Percentiles rank a stretch among this genome's conserved stretches.
Conservation (phyloP, 805 yeast species). For the Metschnikowia similis region DNA sequence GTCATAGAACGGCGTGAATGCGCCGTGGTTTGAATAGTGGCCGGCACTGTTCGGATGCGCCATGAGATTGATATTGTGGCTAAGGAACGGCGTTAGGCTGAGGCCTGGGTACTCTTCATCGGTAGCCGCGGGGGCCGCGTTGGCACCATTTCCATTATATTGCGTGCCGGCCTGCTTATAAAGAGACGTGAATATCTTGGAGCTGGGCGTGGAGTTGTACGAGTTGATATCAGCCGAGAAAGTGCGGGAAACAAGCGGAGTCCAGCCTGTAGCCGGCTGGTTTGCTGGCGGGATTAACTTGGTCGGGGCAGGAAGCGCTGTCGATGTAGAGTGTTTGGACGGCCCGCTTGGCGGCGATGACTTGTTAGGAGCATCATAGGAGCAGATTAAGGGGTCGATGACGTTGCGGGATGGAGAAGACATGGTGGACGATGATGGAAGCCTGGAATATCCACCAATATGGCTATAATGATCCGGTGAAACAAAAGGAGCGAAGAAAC, state of each 20-base stretch:
- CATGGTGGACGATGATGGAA: slow-evolving; percentile 5
- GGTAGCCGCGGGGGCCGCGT: background rate
- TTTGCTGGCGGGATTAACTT: background rate
- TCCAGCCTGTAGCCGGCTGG: slow-evolving; percentile 33
- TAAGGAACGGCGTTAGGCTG: slow-evolving; percentile 40
- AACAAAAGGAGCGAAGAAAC: background rate
- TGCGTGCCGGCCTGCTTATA: slow-evolving; percentile 9
- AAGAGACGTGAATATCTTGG: slow-evolving; percentile 19
- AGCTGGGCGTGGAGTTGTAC: slow-evolving; percentile 36
- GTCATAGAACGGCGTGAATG: slow-evolving; percentile 41
- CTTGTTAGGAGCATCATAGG: slow-evolving; percentile 7
- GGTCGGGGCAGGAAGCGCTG: background rate
- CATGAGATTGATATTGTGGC: slow-evolving; percentile 28
- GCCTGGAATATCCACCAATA: background rate
- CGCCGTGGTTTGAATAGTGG: slow-evolving; percentile 18
- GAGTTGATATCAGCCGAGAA: slow-evolving; percentile 31
- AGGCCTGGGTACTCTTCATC: slow-evolving; percentile 28
- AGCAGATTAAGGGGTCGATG: slow-evolving; percentile 34
- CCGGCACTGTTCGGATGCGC: slow-evolving; percentile 20
- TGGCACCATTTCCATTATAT: background rate
- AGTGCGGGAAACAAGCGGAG: slow-evolving; percentile 39
- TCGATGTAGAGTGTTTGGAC: background rate
- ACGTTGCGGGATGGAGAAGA: slow-evolving; percentile 34
- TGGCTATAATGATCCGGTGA: background rate
- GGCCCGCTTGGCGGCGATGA: background rate